Evolutionary conservation across 2,329 filamentous ascomycete species (phyloP).

Genomic region (Saccharata proteae): DNA sequence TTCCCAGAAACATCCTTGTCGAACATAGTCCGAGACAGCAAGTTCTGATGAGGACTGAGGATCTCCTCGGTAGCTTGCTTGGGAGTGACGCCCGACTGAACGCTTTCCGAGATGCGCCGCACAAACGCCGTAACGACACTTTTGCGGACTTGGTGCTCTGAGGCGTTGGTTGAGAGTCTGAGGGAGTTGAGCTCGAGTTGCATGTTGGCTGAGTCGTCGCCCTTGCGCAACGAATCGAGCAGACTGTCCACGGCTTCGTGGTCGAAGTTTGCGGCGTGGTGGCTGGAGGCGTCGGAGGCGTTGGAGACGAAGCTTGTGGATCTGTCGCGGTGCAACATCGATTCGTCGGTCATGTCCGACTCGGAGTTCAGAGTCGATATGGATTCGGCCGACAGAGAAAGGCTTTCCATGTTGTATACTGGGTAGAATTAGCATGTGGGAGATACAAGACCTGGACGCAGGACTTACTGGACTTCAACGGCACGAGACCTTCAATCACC

Average conservation of each 20-base stretch:
- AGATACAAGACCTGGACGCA: no score
- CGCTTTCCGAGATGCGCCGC: slow-evolving; percentile 63
- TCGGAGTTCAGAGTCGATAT: slow-evolving; percentile 53
- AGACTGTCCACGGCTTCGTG: slow-evolving; percentile 76
- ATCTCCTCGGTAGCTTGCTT: slow-evolving; percentile 31
- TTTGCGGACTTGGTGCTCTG: slow-evolving; percentile 74
- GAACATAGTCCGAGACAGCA: slow-evolving; percentile 48
- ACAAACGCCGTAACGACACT: slow-evolving; percentile 79
- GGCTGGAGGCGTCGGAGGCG: slow-evolving; percentile 41
- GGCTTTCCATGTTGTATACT: slow-evolving; percentile 40
- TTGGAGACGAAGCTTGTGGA: slow-evolving; percentile 64
- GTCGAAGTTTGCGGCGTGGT: slow-evolving; percentile 57
- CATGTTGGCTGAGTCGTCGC: slow-evolving; percentile 66
- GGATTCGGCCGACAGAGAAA: slow-evolving; percentile 38
- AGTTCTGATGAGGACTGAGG: slow-evolving; percentile 42
- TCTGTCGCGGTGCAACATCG: slow-evolving; percentile 40
- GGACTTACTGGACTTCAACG: slow-evolving; percentile 22
- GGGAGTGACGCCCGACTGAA: slow-evolving; percentile 26
- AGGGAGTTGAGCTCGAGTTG: slow-evolving; percentile 88
- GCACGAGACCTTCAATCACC: slow-evolving; percentile 27
- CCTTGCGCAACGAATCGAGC: slow-evolving; percentile 69
- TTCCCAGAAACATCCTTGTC: slow-evolving; percentile 41
- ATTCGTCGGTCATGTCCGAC: slow-evolving; percentile 26
- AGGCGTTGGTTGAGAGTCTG: slow-evolving; percentile 83
- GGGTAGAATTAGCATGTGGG: slow-evolving; percentile 2